Base-by-base conservation (phyloP, 345 rosid species). In the Linum usitatissimum region DNA sequence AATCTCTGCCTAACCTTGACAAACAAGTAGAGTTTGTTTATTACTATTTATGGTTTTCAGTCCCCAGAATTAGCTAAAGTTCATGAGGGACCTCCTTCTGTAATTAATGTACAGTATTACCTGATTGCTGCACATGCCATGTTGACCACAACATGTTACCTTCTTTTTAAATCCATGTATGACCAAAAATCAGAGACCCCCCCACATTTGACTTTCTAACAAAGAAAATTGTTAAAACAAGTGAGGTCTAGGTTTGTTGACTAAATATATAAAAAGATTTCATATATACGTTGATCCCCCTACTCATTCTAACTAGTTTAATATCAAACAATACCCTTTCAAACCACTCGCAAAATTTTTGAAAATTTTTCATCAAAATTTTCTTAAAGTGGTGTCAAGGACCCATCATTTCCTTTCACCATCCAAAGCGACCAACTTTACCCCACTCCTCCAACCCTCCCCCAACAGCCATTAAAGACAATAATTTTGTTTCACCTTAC, bases 61-160 rank as follows among this genome's bases (percentile, higher is more conserved):
- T 13, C 17, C 51, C 17, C 14, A 3, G 17, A 45, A 45, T 45
- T 45, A 30, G 59, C 64, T 62, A 60, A 23, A 31, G 20, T 55
- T 10, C 31, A 62, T 54, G 68, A 63, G 68, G 61, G 55, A 21
- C 55, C 57, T 48, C 36, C 62, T 63, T 64, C 54, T 61, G 53
- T 31, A 56, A 45, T 45, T 14, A 30, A 15, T 34, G 21, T 9
- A 60, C 18, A 67, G 23, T 57, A 57, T 18, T 58, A 39, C 55
- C 63, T 67, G 42, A 71, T 53, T 45, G 28, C 59, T 31, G 79
- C 91, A 85, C 96, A 88, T 83, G 89, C 76, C 49, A 28, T 77
- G 78, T 81, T 82, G 86, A 80, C 87, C 67, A 75, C 56, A 78
- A 70, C 86, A 85, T 82, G 86, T 80, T 82, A 85, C 90, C 75